phyloP scores from a whole-genome alignment of 2,329 filamentous ascomycete species.

The Zymoseptoria brevis region DNA sequence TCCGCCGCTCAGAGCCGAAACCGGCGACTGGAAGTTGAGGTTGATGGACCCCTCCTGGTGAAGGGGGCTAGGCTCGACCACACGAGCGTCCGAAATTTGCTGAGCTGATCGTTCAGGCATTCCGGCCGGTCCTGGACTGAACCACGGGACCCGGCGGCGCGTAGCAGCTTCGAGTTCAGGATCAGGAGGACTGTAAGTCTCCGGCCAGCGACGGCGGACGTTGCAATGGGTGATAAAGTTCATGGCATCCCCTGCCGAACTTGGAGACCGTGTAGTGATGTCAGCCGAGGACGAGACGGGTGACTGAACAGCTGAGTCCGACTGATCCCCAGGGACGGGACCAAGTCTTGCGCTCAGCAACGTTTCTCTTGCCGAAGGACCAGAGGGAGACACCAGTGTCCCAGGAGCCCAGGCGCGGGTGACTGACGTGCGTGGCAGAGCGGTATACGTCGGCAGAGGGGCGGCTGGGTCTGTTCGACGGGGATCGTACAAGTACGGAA shows the following conservation, averaged over 20 bases:
- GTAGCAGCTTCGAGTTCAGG: not conserved
- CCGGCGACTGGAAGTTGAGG: not conserved
- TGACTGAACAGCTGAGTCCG: not conserved
- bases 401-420: not conserved
- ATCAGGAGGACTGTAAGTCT: not conserved
- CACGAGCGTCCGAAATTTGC: not conserved
- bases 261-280: not conserved
- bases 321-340: not conserved
- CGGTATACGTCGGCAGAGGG: not conserved
- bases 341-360: not conserved
- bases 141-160: not conserved
- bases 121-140: not conserved
- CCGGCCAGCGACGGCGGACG: not conserved
- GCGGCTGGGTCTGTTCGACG: not conserved
- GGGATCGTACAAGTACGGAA: not conserved
- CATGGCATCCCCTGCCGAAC: not conserved
- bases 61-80: not conserved
- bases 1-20: not conserved
- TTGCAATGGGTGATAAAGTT: not conserved
- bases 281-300: not conserved
- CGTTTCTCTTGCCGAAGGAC: not conserved
- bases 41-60: not conserved
- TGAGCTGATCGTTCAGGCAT: not conserved
- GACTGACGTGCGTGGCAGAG: not conserved
- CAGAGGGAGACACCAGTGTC: not conserved